Base-by-base conservation (phyloP, 169 alveolate species). In the Cryptosporidium ryanae region DNA sequence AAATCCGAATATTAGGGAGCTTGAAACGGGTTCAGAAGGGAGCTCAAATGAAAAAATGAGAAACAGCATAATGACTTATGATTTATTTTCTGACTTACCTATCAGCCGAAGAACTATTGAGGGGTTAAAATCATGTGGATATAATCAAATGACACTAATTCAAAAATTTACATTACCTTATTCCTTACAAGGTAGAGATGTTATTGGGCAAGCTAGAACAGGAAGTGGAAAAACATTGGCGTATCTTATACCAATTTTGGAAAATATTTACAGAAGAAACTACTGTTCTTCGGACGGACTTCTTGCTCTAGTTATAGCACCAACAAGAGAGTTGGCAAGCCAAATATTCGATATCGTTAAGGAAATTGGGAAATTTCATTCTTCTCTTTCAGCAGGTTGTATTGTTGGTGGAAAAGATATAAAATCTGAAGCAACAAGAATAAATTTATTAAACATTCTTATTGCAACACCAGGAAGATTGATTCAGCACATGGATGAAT, bases 381-480 rank as follows among this genome's bases (percentile, higher is more conserved):
- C 96, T 91, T 93, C 93, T 55, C 84, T 96, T 66, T 94, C 97
- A 2, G 97, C 96, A 2, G 98, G 98, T 2, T 91, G 97, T 63
- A 90, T 96, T 31, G 95, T 96, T 27, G 99, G 99, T 21, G 99
- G 99, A 13, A 95, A 95, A 76, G 93, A 95, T 66, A 64, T 96
- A 50, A 82, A 93, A 71, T 95, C 91, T 52, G 99, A 97, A 83
- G 84, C 98, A 93, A 84, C 92, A 90, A 92, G 94, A 91, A 44
- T 92, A 43, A 84, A 94, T 94, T 55, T 94, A 84, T 50, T 71
- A 94, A 95, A 95, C 66, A 93, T 97, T 46, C 82, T 97, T 64
- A 95, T 97, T 27, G 96, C 96, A 13, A 96, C 99, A 18, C 99
- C 99, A n/a, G 99, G 98, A 46, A 93, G 99, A 90, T 92, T 97